Percentiles rank a stretch among this genome's conserved stretches.
phyloP scores from a whole-genome alignment of 495 filamentous ascomycete genomes.

The Neurospora sp. region DNA sequence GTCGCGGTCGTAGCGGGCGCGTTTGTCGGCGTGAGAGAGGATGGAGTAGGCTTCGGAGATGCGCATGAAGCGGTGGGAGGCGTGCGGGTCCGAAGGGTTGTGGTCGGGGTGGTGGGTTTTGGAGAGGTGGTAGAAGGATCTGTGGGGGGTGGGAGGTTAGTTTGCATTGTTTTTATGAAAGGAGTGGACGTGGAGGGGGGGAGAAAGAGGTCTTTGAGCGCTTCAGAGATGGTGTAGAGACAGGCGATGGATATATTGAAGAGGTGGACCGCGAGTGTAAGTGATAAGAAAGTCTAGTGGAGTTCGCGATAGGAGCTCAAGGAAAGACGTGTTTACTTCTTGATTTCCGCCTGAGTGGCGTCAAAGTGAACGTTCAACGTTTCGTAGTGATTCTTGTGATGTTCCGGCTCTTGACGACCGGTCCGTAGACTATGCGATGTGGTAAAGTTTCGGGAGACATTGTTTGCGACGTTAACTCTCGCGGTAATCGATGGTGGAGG shows the following conservation, averaged over 20 bases:
- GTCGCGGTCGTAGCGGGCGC: slow-evolving; percentile 70
- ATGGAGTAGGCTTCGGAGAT: slow-evolving; percentile 81
- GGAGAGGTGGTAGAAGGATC: slow-evolving; percentile 87
- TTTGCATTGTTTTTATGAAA: no score
- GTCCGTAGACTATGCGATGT: neutral
- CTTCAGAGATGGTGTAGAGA: no score
- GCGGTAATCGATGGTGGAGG: neutral
- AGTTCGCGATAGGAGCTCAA: neutral
- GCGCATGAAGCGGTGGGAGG: slow-evolving; percentile 67
- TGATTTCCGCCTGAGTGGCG: slow-evolving; percentile 69
- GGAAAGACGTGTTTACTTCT: slow-evolving; percentile 48
- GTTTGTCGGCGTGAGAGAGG: slow-evolving; percentile 61
- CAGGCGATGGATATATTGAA: neutral
- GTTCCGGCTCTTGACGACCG: slow-evolving; percentile 1
- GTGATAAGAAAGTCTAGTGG: neutral
- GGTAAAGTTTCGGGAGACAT: neutral
- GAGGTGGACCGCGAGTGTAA: neutral
- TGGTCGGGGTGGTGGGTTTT: slow-evolving; percentile 90
- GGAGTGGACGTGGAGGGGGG: no score
- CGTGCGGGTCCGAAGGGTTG: slow-evolving; percentile 65
- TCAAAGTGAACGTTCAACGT: slow-evolving; percentile 60
- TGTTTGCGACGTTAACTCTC: neutral
- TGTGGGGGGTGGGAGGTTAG: slow-evolving; percentile 12
- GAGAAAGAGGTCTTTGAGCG: no score
- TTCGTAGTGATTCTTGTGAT: slow-evolving; percentile 60